Conservation (phyloP, 352 stramenopile species). For the Phytophthora fragariaefolia region DNA sequence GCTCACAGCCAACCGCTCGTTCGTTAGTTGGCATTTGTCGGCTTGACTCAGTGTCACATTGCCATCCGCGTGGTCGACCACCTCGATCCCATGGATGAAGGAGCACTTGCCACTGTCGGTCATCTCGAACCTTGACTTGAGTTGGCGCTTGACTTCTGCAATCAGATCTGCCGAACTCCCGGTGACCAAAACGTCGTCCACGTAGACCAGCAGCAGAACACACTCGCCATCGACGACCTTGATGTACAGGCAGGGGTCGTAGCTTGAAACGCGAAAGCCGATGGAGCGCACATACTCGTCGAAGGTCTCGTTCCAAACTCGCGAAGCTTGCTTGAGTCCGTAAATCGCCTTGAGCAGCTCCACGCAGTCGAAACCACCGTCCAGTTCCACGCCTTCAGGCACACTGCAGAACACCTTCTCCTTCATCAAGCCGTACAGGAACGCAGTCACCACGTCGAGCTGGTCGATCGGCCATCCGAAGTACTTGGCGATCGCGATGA, state of each 20-base stretch:
- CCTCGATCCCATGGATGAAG: slow-evolving; percentile 23
- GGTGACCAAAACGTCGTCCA: slow-evolving; percentile 23
- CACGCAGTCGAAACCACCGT: slow-evolving; percentile 9
- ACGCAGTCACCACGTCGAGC: slow-evolving; percentile 26
- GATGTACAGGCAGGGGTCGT: slow-evolving; percentile 23
- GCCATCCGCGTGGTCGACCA: slow-evolving; percentile 12
- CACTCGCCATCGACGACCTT: slow-evolving; percentile 12
- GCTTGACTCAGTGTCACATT: too few species aligned
- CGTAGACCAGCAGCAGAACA: slow-evolving; percentile 18
- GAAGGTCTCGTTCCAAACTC: too few species aligned
- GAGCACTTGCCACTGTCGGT: slow-evolving; percentile 20
- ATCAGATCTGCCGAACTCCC: slow-evolving; percentile 6
- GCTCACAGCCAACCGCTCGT: not conserved
- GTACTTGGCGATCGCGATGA: too few species aligned
- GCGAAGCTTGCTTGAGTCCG: too few species aligned
- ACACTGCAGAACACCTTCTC: slow-evolving; percentile 6
- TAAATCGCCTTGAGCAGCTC: too few species aligned
- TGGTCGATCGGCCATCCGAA: slow-evolving; percentile 20
- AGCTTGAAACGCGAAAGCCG: slow-evolving; percentile 11
- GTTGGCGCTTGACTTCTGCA: slow-evolving; percentile 10
- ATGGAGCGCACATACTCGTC: too few species aligned
- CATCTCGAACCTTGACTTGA: too few species aligned
- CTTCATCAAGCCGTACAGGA: slow-evolving; percentile 7
- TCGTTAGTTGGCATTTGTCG: not conserved
- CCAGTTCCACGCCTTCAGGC: slow-evolving; percentile 3